Base-by-base conservation (phyloP, 2,329 filamentous ascomycete species). In the Polytolypa hystricis region DNA sequence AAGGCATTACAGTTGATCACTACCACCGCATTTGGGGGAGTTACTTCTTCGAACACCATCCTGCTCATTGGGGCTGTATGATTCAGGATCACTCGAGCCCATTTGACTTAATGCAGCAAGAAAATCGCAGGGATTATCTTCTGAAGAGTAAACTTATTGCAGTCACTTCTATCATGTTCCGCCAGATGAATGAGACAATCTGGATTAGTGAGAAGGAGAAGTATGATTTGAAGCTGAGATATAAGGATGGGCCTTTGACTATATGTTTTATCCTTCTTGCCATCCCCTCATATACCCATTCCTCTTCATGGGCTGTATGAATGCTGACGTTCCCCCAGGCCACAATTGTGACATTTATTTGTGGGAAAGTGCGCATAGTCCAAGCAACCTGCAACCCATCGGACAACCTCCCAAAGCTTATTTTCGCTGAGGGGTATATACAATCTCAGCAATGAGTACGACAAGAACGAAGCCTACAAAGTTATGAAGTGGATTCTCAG, bases 331-430 rank as follows among this genome's bases (percentile, higher is more conserved):
- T 12, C 11, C 31, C 14, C 5, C 25, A 21, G 31, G 31, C 31
- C 3, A 33, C 31, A 25, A 12, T 33, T 14, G 31, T 33, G 31
- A 33, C 31, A 3, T 33, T 33, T 33, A 16, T 33, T 17, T 8
- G 16, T 14, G 31, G 31, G 31, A 25, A 33, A 33, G 5, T 33
- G 18, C 30, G 30, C 30, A 18, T 35, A 14, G 33, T 35, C 4
- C 33, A 35, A 23, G 33, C 33, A 35, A 35, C 21, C 23, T 35
- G 33, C 33, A 25, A 29, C 18, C 33, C 33, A 16, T 35, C 33
- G 14, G 21, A 35, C 5, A 16, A 10, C 11, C 16, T 17, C 23
- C 12, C 33, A 14, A 35, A 16, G 16, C 23, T 35, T 9, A 18
- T 29, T 12, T 35, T 10, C 33, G 12, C 15, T 35, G 23, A 35